Evolutionary conservation across 495 filamentous ascomycete genomes (phyloP), one percentile per base, ranked within the genome.

Genomic region (Opeltia flavorubescens): DNA sequence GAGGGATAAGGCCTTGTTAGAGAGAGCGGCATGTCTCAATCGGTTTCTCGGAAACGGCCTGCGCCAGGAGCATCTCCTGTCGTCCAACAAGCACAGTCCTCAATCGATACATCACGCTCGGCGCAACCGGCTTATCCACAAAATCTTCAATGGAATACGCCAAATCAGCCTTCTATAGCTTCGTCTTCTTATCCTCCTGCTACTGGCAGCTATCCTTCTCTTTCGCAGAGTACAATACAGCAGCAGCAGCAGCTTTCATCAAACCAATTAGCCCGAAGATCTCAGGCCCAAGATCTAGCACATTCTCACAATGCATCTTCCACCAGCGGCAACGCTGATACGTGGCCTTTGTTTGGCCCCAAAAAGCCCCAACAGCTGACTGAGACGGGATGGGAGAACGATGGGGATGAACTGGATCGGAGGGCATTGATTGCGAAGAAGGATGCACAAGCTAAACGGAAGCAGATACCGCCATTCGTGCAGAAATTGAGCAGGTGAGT

Each of bases 391-490:
- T 66, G 83, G 68, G 61, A 58, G 20, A 64, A 89, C 51, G 83
- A 77, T 51, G 67, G 87, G 47, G 84, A 86, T 43, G 70, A 83
- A 26, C 72, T 94, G 7, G 84, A 89, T 56, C 73, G 80, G 58
- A 80, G 72, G 58, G 88, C 86, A 9, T 58, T 75, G 50, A 62
- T 74, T 39, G 88, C 87, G 13, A 93, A 89, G 67, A 74, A 77
- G 57, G 88, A 94, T 21, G 80, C 86, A 2, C 80, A 84, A 63
- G 69, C 80, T 2, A 94, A 94, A 59, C 67, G 86, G 49, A 95
- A 94, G 64, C 83, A 87, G 57, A 96, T 99, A 29, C 93, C 91
- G 2, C 91, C 91, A 9, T 99, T 99, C 65, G 86, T 99, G 8
- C 93, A 96, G 63, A 99, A 99, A 61, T 64, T 99, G 49, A 94